These are phyloP conservation scores for Heliosperma pusillum DNA, from an alignment of 148 eudicot species.

Conservation along the genomic window DNA sequence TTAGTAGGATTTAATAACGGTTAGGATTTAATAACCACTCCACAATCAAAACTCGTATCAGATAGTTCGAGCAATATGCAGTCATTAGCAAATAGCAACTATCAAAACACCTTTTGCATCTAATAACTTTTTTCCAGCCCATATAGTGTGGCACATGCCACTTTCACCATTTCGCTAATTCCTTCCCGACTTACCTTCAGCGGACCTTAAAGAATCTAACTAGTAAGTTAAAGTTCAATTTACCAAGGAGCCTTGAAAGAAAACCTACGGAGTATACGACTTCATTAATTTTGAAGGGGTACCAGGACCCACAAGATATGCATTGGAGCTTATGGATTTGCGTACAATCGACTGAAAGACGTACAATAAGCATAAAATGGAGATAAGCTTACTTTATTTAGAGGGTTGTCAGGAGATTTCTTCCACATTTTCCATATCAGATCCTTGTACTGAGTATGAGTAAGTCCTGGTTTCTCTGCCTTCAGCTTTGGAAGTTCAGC, in stretches of 20 bases:
- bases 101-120: not conserved
- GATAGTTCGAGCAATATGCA: too few relatives aligned
- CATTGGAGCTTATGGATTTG: too few relatives aligned
- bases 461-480: slow-evolving; percentile 94
- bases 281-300: not conserved
- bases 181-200: not conserved
- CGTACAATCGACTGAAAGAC: not conserved
- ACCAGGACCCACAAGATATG: not conserved
- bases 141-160: not conserved
- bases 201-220: not conserved
- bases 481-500: slow-evolving; percentile 87
- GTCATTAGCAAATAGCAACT: too few relatives aligned
- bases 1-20: too few relatives aligned
- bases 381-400: slow-evolving; percentile 61
- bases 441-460: slow-evolving; percentile 94
- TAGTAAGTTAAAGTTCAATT: not conserved
- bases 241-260: not conserved
- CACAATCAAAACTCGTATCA: too few relatives aligned
- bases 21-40: too few relatives aligned
- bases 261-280: not conserved
- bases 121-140: not conserved
- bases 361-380: not conserved
- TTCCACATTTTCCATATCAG: slow-evolving; percentile 97
- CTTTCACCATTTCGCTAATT: slow-evolving; percentile 1
- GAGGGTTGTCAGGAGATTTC: slow-evolving; percentile 97